phyloP scores from a whole-genome alignment of 164 flowering plant species.

The Nymphaea colorata region DNA sequence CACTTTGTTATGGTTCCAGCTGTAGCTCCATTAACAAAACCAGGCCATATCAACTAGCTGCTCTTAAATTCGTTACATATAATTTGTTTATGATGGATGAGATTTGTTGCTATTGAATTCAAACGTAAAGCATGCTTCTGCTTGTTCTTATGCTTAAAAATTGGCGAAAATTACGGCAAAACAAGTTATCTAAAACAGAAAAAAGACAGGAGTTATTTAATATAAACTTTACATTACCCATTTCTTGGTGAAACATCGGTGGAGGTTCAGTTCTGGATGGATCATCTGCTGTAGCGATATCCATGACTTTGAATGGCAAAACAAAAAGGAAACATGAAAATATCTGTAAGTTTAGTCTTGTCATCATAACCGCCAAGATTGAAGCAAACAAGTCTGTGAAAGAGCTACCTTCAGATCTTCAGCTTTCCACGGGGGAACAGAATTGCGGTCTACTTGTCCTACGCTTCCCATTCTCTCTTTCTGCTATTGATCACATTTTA shows the following conservation, averaged over 20 bases:
- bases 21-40: too few relatives aligned
- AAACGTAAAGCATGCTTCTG: too few relatives aligned
- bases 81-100: too few relatives aligned
- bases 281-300: slow-evolving; percentile 97
- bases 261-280: slow-evolving; percentile 90
- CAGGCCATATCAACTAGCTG: too few relatives aligned
- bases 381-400: too few relatives aligned
- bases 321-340: slow-evolving; percentile 2
- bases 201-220: too few relatives aligned
- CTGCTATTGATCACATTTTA: slow-evolving; percentile 1
- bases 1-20: too few relatives aligned
- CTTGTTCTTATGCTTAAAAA: too few relatives aligned
- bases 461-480: slow-evolving; percentile 29
- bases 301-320: slow-evolving; percentile 51
- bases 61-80: too few relatives aligned
- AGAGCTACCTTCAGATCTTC: slow-evolving; percentile 67
- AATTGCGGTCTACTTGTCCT: slow-evolving; percentile 30
- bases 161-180: too few relatives aligned
- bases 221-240: slow-evolving; percentile 33
- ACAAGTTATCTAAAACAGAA: too few relatives aligned
- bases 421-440: slow-evolving; percentile 72
- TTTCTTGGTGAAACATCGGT: slow-evolving; percentile 49
- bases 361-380: not conserved
- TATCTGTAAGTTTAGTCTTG: not conserved
- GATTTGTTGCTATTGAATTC: too few relatives aligned